Evolutionary conservation across 192 early-diverging fungal genomes (phyloP).

Genomic region (Glomus cerebriforme): DNA sequence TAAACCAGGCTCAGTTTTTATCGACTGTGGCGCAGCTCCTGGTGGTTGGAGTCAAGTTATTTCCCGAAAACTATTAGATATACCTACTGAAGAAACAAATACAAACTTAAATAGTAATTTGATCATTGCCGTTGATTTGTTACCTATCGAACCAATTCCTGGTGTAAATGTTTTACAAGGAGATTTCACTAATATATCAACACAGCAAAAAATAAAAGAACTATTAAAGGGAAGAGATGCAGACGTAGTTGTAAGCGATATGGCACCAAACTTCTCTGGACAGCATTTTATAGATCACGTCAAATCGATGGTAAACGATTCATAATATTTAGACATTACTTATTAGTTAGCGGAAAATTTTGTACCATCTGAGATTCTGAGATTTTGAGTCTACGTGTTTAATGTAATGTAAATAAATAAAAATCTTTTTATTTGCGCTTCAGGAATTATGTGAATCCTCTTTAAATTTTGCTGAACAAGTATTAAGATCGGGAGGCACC

Average conservation of each 20-base stretch:
- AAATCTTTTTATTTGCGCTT: not conserved
- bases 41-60: constrained; percentile 82
- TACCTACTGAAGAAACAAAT: constrained; percentile 10
- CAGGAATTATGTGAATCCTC: constrained; percentile 69
- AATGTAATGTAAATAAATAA: not conserved
- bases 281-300: constrained; percentile 67
- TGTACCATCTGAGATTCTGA: too few species aligned
- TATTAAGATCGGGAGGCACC: constrained; percentile 55
- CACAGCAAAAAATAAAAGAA: constrained; percentile 40
- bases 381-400: too few species aligned
- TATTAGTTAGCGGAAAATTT: too few species aligned
- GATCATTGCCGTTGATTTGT: constrained; percentile 72
- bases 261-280: constrained; percentile 83
- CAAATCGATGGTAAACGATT: constrained; percentile 50
- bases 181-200: constrained; percentile 58
- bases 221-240: constrained; percentile 43
- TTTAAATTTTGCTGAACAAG: constrained; percentile 59
- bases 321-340: too few species aligned
- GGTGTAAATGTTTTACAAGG: constrained; percentile 66
- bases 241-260: constrained; percentile 65
- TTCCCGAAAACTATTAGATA: constrained; percentile 43
- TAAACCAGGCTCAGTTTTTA: constrained; percentile 35
- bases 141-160: constrained; percentile 68
- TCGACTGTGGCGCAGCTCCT: constrained; percentile 73
- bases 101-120: constrained; percentile 37